phyloP scores from a whole-genome alignment of 164 flowering plant genomes.

The Cinnamomum micranthum region DNA sequence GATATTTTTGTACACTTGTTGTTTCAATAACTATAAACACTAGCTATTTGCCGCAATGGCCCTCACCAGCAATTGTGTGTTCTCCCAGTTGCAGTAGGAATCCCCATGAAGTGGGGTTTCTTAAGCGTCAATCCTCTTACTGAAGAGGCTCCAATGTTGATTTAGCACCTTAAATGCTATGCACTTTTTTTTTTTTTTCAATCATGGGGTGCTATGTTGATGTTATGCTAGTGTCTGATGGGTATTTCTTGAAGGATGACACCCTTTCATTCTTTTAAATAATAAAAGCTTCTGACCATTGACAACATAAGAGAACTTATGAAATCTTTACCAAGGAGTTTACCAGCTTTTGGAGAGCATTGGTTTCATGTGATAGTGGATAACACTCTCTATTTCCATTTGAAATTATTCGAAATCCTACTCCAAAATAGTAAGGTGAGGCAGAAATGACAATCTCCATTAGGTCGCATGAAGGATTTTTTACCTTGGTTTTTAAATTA shows the following conservation, averaged over 20 bases:
- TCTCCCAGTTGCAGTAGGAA: neutral
- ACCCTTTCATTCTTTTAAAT: neutral
- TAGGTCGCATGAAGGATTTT: neutral
- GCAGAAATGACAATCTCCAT: neutral
- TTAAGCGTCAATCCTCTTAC: too few species aligned
- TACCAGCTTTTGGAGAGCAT: neutral
- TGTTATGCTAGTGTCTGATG: neutral
- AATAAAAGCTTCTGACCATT: neutral
- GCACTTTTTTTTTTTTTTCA: neutral
- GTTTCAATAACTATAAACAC: too few species aligned
- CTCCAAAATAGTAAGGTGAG: neutral
- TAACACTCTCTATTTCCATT: neutral
- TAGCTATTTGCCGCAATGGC: too few species aligned
- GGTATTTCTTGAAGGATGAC: neutral
- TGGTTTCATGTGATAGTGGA: neutral
- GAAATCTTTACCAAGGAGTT: neutral
- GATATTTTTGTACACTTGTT: too few species aligned
- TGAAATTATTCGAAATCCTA: neutral
- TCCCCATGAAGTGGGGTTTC: too few species aligned
- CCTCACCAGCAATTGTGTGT: neutral
- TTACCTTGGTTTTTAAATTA: neutral
- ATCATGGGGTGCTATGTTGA: neutral
- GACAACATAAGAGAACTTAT: neutral
- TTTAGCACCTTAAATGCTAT: neutral
- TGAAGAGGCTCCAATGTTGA: neutral